These are phyloP conservation scores for Corchorus capsularis DNA, from an alignment of 345 rosid genomes.

Conservation along the genomic window DNA sequence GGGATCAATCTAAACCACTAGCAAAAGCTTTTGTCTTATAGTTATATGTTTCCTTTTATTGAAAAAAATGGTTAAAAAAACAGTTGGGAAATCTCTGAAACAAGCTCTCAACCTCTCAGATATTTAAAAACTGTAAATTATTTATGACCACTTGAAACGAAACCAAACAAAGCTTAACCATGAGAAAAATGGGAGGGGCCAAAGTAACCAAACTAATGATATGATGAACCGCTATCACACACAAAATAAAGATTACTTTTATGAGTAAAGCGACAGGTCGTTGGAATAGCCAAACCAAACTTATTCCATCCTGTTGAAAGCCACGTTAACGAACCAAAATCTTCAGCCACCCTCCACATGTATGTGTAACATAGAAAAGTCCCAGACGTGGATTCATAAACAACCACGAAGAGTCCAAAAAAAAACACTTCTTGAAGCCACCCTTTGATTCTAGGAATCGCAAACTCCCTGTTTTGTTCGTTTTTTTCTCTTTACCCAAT, in stretches of 20 bases:
- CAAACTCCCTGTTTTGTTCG: too few relatives aligned
- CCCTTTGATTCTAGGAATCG: slow-evolving; percentile 1
- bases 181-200: not conserved
- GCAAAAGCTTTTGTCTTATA: too few relatives aligned
- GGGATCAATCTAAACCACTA: too few relatives aligned
- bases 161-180: not conserved
- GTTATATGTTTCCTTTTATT: too few relatives aligned
- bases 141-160: too few relatives aligned
- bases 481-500: not conserved
- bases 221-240: not conserved
- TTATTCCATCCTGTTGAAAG: not conserved
- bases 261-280: not conserved
- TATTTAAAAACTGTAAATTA: too few relatives aligned
- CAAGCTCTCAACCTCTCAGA: too few relatives aligned
- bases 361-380: not conserved
- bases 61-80: too few relatives aligned
- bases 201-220: not conserved
- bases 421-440: not conserved
- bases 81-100: too few relatives aligned
- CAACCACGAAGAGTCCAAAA: not conserved
- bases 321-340: not conserved
- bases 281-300: not conserved
- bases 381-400: not conserved
- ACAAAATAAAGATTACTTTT: not conserved
- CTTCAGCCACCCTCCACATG: not conserved